Base-by-base conservation (phyloP, 176 grass and related monocot genomes). In the Tuctoria greenei region DNA sequence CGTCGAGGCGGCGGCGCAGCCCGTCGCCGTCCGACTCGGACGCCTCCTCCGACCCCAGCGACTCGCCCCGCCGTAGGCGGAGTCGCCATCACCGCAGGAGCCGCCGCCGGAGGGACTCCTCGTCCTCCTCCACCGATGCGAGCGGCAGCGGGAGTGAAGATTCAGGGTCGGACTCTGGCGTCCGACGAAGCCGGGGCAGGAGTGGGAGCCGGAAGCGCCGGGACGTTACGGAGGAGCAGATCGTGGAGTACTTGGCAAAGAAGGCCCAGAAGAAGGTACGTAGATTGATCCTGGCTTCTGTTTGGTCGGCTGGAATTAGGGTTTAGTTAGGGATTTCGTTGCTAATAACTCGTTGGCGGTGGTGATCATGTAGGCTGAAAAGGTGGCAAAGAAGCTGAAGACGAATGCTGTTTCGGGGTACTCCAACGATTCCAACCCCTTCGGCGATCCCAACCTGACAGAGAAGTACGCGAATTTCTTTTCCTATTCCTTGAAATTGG, bases 371-470 rank as follows among this genome's bases (percentile, higher is more conserved):
- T 75, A 97, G 94, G 95, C 89, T 21, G 72, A 88, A 80, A 98
- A 92, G 69, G 95, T 98, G 72, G 91, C 95, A 12, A 94, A 94
- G 84, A 98, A 98, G 81, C 92, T 98, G 57, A 98, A 98, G 83
- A 27, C 84, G 20, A 91, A 83, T 65, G 79, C 86, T 0, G 91
- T 98, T 64, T 94, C 91, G 7, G 89, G 86, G 1, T 98, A 98
- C 61, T 88, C 82, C 64, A 98, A 98, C 42, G 89, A 98, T 67
- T 94, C 95, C 1, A 98, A 98, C 68, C 95, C 95, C 43, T 94
- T 94, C 62, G 91, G 95, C 12, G 91, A 94, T 64, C 82, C 91
- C 27, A 98, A 98, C 54, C 84, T 98, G 38, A 88, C 91, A 12
- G 95, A 98, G 81, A 94, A 87, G 95, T 98, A 94, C 8, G 64